A percentile compares a stretch with the other conserved stretches of the same genome.
Evolutionary conservation across 441 rosid genomes (phyloP).

Genomic region (Populus hybrid): DNA sequence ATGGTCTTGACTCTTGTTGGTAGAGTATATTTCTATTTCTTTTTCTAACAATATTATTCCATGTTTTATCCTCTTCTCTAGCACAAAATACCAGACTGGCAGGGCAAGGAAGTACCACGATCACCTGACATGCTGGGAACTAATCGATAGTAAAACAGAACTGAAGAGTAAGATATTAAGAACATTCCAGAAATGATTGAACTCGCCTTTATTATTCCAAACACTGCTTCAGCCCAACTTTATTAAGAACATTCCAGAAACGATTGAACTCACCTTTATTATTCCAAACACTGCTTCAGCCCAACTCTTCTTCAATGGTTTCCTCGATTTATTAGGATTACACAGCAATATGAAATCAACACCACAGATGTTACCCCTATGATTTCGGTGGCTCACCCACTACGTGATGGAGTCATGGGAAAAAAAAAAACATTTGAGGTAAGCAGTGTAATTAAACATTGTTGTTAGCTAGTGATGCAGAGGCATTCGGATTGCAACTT

Average conservation of each 20-base stretch:
- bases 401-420: slow-evolving; percentile 17
- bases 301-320: slow-evolving; percentile 74
- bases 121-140: neutral
- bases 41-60: neutral
- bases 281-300: slow-evolving; percentile 79
- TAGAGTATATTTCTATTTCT: neutral
- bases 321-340: slow-evolving; percentile 59
- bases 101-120: neutral
- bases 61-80: neutral
- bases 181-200: neutral
- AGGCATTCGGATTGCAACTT: slow-evolving; percentile 6
- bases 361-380: slow-evolving; percentile 73
- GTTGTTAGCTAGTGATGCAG: neutral
- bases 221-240: slow-evolving; percentile 84
- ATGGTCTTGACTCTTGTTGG: neutral
- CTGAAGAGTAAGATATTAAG: neutral
- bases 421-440: slow-evolving; percentile 35
- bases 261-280: slow-evolving; percentile 55
- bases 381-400: slow-evolving; percentile 98
- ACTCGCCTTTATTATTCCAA: slow-evolving; percentile 77
- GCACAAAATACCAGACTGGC: neutral
- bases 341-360: slow-evolving; percentile 97
- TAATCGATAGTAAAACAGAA: neutral
- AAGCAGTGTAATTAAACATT: slow-evolving; percentile 22
- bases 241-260: neutral